A percentile compares a stretch with the other conserved stretches of the same genome.
phyloP scores from a whole-genome alignment of 1,139 yeast genomes.

The Meyerozyma carpophila region DNA sequence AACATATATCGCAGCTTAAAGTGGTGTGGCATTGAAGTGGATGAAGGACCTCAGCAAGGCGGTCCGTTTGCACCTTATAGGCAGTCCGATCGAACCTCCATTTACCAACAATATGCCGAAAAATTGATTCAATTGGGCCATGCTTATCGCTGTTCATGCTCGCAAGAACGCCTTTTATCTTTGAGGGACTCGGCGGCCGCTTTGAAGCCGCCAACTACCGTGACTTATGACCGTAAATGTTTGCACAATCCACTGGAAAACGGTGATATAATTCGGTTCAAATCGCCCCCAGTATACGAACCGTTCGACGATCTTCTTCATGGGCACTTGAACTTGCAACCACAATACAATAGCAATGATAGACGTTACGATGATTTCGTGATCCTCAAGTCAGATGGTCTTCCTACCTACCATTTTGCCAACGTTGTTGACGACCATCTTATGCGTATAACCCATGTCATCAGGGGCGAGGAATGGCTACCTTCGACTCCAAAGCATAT shows the following conservation, averaged over 20 bases:
- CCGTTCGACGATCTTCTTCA: slow-evolving; percentile 67
- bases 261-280: slow-evolving; percentile 51
- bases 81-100: slow-evolving; percentile 71
- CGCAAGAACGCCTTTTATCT: slow-evolving; percentile 67
- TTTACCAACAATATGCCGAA: slow-evolving; percentile 57
- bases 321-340: slow-evolving; percentile 71
- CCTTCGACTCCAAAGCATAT: slow-evolving; percentile 94
- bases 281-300: slow-evolving; percentile 68
- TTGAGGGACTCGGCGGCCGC: slow-evolving; percentile 69
- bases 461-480: slow-evolving; percentile 97
- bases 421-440: slow-evolving; percentile 91
- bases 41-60: slow-evolving; percentile 75
- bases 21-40: slow-evolving; percentile 75
- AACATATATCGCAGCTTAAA: slow-evolving; percentile 68
- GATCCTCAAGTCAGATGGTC: slow-evolving; percentile 80
- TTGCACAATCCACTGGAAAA: slow-evolving; percentile 16
- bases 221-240: slow-evolving; percentile 86
- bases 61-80: slow-evolving; percentile 73
- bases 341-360: slow-evolving; percentile 67
- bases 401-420: slow-evolving; percentile 96
- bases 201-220: slow-evolving; percentile 84
- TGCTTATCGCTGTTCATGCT: slow-evolving; percentile 85
- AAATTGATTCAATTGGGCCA: slow-evolving; percentile 54
- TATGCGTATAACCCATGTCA: slow-evolving; percentile 89
- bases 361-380: slow-evolving; percentile 86